phyloP scores from a whole-genome alignment of 2,329 filamentous ascomycete genomes.

The Penicillium sp. region DNA sequence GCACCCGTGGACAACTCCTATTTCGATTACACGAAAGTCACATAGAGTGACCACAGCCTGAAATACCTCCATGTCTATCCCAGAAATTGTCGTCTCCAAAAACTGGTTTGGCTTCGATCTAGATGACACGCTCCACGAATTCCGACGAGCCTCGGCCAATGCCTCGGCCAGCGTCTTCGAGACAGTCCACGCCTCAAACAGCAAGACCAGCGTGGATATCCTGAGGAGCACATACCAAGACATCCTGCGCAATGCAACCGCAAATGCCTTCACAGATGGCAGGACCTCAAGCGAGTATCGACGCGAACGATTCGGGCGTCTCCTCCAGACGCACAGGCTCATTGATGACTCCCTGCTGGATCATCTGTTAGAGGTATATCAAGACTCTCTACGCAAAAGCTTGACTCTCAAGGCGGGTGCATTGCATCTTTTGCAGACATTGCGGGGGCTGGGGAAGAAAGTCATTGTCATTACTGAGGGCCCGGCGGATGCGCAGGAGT shows the following conservation, averaged over 20 bases:
- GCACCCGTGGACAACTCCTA: too few species aligned
- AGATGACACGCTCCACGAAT: conserved; percentile 44
- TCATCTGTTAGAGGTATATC: conserved; percentile 12
- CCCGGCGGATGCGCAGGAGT: conserved; percentile 42
- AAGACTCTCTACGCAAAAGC: conserved; percentile 7
- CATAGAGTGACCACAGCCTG: background rate
- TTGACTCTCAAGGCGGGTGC: conserved; percentile 35
- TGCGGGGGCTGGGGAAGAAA: conserved; percentile 34
- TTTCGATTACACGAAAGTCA: background rate
- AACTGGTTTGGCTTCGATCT: conserved; percentile 43
- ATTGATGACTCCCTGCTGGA: background rate
- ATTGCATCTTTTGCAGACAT: conserved; percentile 25
- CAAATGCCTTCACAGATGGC: conserved; percentile 39
- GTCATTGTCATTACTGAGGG: conserved; percentile 43
- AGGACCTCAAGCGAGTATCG: conserved; percentile 40
- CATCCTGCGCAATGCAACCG: conserved; percentile 31
- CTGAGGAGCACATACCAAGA: conserved; percentile 25
- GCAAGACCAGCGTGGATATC: background rate
- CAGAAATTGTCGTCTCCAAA: conserved; percentile 20
- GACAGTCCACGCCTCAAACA: conserved; percentile 20
- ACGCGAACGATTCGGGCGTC: conserved; percentile 31
- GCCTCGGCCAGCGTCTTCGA: conserved; percentile 32
- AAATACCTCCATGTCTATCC: background rate
- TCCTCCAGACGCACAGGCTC: conserved; percentile 23
- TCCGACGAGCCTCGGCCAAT: conserved; percentile 34